These are phyloP conservation scores for Larix kaempferi DNA, from an alignment of 75 land plant genomes.

Conservation along the genomic window DNA sequence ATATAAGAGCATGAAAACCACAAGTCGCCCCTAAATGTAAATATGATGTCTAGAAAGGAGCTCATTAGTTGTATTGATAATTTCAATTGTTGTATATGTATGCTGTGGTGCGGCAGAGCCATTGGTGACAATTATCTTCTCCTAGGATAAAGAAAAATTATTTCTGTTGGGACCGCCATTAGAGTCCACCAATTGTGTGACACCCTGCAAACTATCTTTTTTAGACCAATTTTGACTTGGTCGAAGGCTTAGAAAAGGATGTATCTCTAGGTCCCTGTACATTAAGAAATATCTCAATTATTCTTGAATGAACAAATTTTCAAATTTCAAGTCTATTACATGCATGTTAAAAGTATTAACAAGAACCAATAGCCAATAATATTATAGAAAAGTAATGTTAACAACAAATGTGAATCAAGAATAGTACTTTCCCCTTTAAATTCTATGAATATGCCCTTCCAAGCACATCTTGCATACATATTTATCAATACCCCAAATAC, in stretches of 20 bases:
- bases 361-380: not conserved
- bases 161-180: not conserved
- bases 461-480: slow-evolving; percentile 10
- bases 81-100: too few relatives aligned
- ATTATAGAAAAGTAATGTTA: not conserved
- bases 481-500: slow-evolving; percentile 6
- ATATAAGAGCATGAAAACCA: too few relatives aligned
- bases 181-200: not conserved
- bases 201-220: not conserved
- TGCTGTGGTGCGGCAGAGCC: not conserved
- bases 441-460: not conserved
- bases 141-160: not conserved
- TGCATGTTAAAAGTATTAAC: not conserved
- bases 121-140: not conserved
- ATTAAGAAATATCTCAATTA: not conserved
- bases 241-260: not conserved
- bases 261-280: slow-evolving; percentile 1
- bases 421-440: slow-evolving; percentile 10
- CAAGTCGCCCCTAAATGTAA: too few relatives aligned
- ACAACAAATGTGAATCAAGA: not conserved
- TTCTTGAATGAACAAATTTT: not conserved
- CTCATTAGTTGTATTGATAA: too few relatives aligned
- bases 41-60: too few relatives aligned
- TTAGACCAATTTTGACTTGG: not conserved
- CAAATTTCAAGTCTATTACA: not conserved